phyloP scores from a whole-genome alignment of 768 basidiomycete species.

The Piloderma croceum region DNA sequence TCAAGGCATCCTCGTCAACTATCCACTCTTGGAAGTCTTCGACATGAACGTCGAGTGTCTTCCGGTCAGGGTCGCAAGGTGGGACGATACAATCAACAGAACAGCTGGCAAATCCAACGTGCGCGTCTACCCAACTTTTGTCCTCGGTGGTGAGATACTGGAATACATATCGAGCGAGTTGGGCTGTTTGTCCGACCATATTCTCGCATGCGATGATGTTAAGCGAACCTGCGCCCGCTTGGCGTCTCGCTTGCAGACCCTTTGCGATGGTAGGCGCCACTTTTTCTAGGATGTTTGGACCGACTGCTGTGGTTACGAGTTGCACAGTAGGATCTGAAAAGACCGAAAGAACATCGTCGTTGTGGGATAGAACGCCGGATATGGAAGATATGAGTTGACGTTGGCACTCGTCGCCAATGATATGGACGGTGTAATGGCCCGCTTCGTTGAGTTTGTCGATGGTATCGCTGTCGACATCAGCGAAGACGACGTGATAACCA shows the following conservation, averaged over 20 bases:
- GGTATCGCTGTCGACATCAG: conserved; percentile 28
- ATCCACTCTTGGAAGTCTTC: conserved; percentile 38
- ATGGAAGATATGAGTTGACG: conserved; percentile 13
- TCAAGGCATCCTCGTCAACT: conserved; percentile 28
- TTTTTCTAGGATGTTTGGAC: conserved; percentile 27
- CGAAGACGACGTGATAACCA: conserved; percentile 34
- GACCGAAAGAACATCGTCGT: conserved; percentile 9
- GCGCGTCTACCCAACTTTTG: conserved; percentile 16
- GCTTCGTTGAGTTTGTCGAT: conserved; percentile 28
- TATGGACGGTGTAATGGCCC: conserved; percentile 25
- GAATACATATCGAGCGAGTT: conserved; percentile 20
- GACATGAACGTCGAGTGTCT: conserved; percentile 33
- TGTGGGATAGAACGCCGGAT: conserved; percentile 16
- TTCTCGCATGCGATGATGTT: conserved; percentile 40
- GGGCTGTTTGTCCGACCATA: conserved; percentile 29
- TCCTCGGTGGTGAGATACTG: conserved; percentile 25
- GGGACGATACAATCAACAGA: conserved; percentile 37
- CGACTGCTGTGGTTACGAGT: conserved; percentile 34
- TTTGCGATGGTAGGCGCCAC: conserved; percentile 30
- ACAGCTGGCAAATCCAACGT: conserved; percentile 38
- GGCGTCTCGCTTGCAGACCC: conserved; percentile 26
- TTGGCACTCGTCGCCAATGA: conserved; percentile 21
- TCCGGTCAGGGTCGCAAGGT: conserved; percentile 9
- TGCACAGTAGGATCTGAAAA: conserved; percentile 21
- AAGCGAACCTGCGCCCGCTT: conserved; percentile 15